Conservation (phyloP, 805 yeast species). For the Candida endomychidarum region DNA sequence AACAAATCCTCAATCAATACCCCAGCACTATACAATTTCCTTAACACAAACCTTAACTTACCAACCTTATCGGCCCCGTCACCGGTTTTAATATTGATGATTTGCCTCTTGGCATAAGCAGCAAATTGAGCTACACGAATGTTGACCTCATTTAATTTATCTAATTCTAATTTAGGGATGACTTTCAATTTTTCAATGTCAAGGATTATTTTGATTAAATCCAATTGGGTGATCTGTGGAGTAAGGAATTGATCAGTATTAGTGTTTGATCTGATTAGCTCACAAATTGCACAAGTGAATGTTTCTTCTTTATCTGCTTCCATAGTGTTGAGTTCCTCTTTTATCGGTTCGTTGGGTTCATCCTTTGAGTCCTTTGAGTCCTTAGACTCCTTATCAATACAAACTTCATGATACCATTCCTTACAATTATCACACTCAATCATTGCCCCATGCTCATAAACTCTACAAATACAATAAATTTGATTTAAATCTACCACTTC, state of each 20-base stretch:
- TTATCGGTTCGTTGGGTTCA: no score
- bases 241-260: slow-evolving; percentile 17
- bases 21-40: slow-evolving; percentile 34
- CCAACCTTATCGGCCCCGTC: slow-evolving; percentile 20
- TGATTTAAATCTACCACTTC: slow-evolving; percentile 13
- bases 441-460: slow-evolving; percentile 60
- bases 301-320: slow-evolving; percentile 21
- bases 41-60: slow-evolving; percentile 21
- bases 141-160: slow-evolving; percentile 20
- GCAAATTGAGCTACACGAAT: slow-evolving; percentile 12
- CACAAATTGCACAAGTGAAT: slow-evolving; percentile 34
- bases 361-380: background rate
- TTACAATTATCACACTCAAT: slow-evolving; percentile 68
- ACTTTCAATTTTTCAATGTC: slow-evolving; percentile 19
- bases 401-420: slow-evolving; percentile 69
- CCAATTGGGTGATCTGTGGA: slow-evolving; percentile 16
- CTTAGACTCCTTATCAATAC: slow-evolving; percentile 32
- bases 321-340: background rate
- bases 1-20: slow-evolving; percentile 24
- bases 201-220: slow-evolving; percentile 15
- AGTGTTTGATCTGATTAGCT: slow-evolving; percentile 20
- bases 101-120: slow-evolving; percentile 7
- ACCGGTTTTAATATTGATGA: slow-evolving; percentile 17
- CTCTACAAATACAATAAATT: slow-evolving; percentile 62
- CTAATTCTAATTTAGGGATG: slow-evolving; percentile 22